Base-by-base conservation (phyloP, 1,284 basidiomycete genomes). In the Volvariella volvacea region DNA sequence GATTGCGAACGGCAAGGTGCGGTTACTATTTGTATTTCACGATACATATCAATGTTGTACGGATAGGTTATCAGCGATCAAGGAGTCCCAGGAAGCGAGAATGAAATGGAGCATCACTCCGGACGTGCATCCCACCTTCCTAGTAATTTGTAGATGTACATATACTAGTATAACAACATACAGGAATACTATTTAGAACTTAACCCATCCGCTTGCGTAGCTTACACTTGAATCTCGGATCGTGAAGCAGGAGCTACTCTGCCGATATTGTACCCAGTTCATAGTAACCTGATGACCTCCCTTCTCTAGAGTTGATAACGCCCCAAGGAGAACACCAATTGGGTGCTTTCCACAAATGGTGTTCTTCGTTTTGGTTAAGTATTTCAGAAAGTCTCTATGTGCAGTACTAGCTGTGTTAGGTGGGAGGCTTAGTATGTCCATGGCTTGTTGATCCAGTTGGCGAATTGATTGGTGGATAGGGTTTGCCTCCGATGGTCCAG, bases 311-410 rank as follows among this genome's bases (percentile, higher is more conserved):
- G 67, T 64, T 1, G 78, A 58, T 30, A 97, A 61, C 2, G 92
- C 84, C 3, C 84, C 86, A 3, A 99, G 69, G 3, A 99, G 70
- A 0, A 98, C 88, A 0, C 92, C 90, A 49, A 99, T 97, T 0
- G 96, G 93, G 58, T 97, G 92, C 41, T 93, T 72, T 0, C 96
- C 95, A 56, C 96, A 99, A 36, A 99, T 95, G 0, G 96, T 99
- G 65, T 99, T 99, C 70, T 86, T 80, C 15, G 95, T 98, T 48
- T 74, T 64, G 14, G 70, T 62, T 1, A 99, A 73, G 59, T 99
- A 98, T 4, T 70, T 65, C 1, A 79, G 69, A 61, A 95, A 96
- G 15, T 70, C 65, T 12, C 60, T 61, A 55, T 90, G 91, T 2
- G 74, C 79, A 42, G 66, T 61, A 7, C 61, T 55, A 0, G 77